Evolutionary conservation across 257 asterid species (phyloP), one percentile per base, ranked within the genome.

Genomic region (Penstemon eatonii): DNA sequence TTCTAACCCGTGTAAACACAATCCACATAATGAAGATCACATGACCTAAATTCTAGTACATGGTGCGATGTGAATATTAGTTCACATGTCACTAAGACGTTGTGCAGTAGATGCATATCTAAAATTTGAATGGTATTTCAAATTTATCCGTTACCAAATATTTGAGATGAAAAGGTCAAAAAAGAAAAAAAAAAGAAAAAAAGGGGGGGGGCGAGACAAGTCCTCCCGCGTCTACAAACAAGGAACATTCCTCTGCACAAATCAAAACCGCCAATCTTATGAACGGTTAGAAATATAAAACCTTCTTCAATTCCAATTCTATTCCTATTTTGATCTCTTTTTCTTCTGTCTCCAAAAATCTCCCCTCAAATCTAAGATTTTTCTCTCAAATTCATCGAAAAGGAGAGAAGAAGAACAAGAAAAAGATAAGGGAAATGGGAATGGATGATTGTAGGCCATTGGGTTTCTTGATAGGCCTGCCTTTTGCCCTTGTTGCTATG

Each of bases 401-500:
- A 9, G 18, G 13, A 3, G n/a, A 49, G 11, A 58, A 4, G 44
- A 8, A 4, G 9, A 12, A 13, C 8, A 42, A 11, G 25, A 5
- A n/a, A 40, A 8, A 10, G 11, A 56, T 9, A 49, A 10, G 66
- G 54, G 57, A 58, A 40, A 74, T 73, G 72, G 75, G 8, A 47
- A 54, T 45, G 39, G 79, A 19, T 70, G 71, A 69, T 64, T 86
- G 89, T 78, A 83, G 83, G 78, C 92, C 92, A 56, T 59, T 86
- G 78, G 92, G 82, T 54, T 86, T 86, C 83, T 74, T 86, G 82
- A 68, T 86, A 19, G 82, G 84, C 59, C 78, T 86, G 60, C 89
- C 89, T 56, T 86, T 84, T 51, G 92, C 85, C 43, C 57, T 83
- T 13, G 25, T 83, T 65, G 54, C 83, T 6, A 78, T 86, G 81